Conservation (phyloP, 441 rosid genomes). For the Arabidopsis lyrata region DNA sequence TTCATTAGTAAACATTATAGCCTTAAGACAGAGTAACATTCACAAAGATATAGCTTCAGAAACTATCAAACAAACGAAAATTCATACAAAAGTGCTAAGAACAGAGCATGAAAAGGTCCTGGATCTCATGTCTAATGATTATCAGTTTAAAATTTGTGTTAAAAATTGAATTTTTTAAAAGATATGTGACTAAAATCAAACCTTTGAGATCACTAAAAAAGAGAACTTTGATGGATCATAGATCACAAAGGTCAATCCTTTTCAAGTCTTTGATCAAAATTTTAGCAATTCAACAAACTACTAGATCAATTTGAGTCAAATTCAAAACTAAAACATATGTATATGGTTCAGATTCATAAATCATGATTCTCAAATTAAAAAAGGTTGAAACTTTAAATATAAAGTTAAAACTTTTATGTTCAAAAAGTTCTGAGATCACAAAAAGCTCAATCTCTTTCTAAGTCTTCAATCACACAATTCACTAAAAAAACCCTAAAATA, state of each 20-base stretch:
- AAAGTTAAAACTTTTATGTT: background rate
- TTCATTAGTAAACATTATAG: slow-evolving; percentile 1
- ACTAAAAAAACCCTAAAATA: slow-evolving; percentile 35
- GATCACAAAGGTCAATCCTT: slow-evolving; percentile 18
- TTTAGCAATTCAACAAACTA: background rate
- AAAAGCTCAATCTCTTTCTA: slow-evolving; percentile 26
- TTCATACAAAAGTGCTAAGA: slow-evolving; percentile 3
- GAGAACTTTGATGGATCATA: background rate
- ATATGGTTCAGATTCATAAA: slow-evolving; percentile 1
- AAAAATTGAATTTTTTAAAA: background rate
- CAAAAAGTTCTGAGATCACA: background rate
- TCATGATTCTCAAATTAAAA: slow-evolving; percentile 9
- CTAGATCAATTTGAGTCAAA: background rate
- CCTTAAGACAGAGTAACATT: background rate
- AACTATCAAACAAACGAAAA: background rate
- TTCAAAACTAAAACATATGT: background rate
- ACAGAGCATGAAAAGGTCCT: background rate
- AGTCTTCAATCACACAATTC: background rate
- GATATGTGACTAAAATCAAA: background rate
- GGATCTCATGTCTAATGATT: background rate
- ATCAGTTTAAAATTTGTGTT: background rate
- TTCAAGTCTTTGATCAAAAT: slow-evolving; percentile 9
- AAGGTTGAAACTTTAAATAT: slow-evolving; percentile 15
- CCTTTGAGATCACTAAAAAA: background rate
- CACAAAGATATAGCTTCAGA: background rate